Evolutionary conservation across 192 early-diverging fungal species (phyloP), one percentile per base, ranked within the genome.

Genomic region (Martensiomyces pterosporus): DNA sequence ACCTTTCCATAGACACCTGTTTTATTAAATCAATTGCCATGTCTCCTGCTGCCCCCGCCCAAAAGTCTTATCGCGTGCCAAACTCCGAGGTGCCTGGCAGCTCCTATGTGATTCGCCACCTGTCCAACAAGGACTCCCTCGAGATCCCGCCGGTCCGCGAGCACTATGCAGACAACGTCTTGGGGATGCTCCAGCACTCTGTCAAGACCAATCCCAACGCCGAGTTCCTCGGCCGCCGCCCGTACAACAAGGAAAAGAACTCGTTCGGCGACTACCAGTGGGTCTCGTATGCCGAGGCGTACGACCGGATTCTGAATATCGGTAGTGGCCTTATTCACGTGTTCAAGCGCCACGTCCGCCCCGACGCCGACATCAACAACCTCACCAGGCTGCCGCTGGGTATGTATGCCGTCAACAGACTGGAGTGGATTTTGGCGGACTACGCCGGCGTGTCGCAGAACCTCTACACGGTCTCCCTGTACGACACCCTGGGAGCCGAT

Each of bases 401-500:
- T 32, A 70, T 94, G 43, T 91, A 87, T 74, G 55, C 87, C 7
- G 62, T 76, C 56, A 92, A 91, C 71, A 73, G 85, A 4, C 76
- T 83, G 13, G 87, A 89, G 50, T 93, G 90, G 85, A 61, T 76
- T 13, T 79, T 93, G 43, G 55, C 82, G 10, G 84, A 89, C 50
- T 75, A 79, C 33, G 91, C 71, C 1, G 76, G 81, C 17, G 58
- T 81, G 25, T 76, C 79, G 34, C 85, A 90, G 47, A 80, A 77
- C 44, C 43, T 84, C 26, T 77, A 76, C 44, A 68, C 77, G 4
- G 90, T 94, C 9, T 82, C 92, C 4, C 71, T 95, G 25, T 93
- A 93, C 64, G 93, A 96, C 57, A 92, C 91, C 15, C 78, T 96
- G 13, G 95, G 90, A 39, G 79, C 83, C 0, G 86, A 91, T 22